Evolutionary conservation across 1,139 yeast species (phyloP).

Genomic region (Eremothecium cymbalariae): DNA sequence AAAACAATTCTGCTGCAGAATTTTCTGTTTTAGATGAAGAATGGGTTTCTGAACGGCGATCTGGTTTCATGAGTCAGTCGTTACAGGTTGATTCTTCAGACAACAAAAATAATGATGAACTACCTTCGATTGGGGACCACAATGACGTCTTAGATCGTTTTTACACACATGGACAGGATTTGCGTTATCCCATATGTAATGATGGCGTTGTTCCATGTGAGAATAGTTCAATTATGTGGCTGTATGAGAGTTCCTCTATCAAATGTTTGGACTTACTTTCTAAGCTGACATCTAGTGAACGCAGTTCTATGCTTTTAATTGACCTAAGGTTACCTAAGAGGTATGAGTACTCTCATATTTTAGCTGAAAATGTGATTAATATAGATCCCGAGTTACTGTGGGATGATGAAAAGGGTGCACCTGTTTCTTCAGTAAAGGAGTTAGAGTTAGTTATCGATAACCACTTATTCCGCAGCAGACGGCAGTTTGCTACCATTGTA

Average conservation of each 20-base stretch:
- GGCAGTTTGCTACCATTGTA: conserved; percentile 46
- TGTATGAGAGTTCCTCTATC: conserved; percentile 14
- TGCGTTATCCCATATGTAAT: conserved; percentile 27
- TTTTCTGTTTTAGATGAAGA: no score
- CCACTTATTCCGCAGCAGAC: conserved; percentile 39
- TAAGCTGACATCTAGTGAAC: conserved; percentile 8
- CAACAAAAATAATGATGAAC: not conserved
- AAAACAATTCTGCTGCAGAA: no score
- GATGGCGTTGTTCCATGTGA: not conserved
- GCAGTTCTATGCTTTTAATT: conserved; percentile 37
- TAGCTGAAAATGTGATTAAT: conserved; percentile 41
- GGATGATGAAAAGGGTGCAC: conserved; percentile 20
- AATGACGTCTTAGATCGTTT: conserved; percentile 8
- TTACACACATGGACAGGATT: conserved; percentile 31
- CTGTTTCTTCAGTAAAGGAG: conserved; percentile 34
- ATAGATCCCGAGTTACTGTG: conserved; percentile 48
- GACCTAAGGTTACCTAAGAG: conserved; percentile 49
- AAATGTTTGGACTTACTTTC: conserved; percentile 13
- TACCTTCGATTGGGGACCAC: not conserved
- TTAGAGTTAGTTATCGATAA: conserved; percentile 36
- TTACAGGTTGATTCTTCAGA: no score
- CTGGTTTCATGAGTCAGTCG: no score
- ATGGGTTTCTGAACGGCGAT: no score
- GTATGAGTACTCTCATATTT: conserved; percentile 47
- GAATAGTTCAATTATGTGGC: not conserved